These are phyloP conservation scores for Capronia coronata DNA, from an alignment of 2,329 filamentous ascomycete genomes.

Conservation along the genomic window DNA sequence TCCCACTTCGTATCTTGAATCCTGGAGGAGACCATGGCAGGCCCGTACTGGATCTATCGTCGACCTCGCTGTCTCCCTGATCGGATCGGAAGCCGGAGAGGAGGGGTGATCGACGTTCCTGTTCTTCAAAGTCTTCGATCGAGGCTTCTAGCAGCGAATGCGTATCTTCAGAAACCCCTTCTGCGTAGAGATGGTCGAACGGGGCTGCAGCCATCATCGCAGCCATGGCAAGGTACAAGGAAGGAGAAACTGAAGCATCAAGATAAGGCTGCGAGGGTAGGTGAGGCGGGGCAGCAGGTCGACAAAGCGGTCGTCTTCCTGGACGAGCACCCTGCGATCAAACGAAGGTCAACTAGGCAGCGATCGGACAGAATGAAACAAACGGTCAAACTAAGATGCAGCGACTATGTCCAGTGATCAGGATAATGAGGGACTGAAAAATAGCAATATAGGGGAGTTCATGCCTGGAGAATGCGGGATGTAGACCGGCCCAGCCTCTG, in stretches of 20 bases:
- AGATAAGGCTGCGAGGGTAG: slow-evolving; percentile 13
- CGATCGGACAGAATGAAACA: slow-evolving; percentile 26
- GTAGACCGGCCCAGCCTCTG: slow-evolving; percentile 12
- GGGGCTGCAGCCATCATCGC: slow-evolving; percentile 38
- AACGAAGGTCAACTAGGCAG: slow-evolving; percentile 17
- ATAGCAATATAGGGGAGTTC: slow-evolving; percentile 16
- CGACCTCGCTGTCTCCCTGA: slow-evolving; percentile 39
- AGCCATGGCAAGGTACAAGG: slow-evolving; percentile 25
- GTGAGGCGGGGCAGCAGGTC: slow-evolving; percentile 20
- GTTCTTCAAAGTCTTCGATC: slow-evolving; percentile 56
- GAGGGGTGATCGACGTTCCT: slow-evolving; percentile 47
- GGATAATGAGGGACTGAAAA: slow-evolving; percentile 23
- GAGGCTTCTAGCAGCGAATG: slow-evolving; percentile 55
- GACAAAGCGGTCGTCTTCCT: slow-evolving; percentile 16
- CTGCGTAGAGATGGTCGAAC: slow-evolving; percentile 48
- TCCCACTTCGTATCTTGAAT: slow-evolving; percentile 40
- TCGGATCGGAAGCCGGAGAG: slow-evolving; percentile 55
- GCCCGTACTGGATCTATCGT: slow-evolving; percentile 36
- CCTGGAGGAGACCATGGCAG: slow-evolving; percentile 61
- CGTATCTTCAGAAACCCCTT: slow-evolving; percentile 29
- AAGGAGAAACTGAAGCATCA: slow-evolving; percentile 11
- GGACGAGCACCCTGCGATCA: slow-evolving; percentile 2
- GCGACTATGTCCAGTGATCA: slow-evolving; percentile 28
- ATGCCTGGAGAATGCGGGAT: slow-evolving; percentile 20
- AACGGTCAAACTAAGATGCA: slow-evolving; percentile 24